These are phyloP conservation scores for Sugiyamaella floridensis DNA, from an alignment of 805 yeast genomes.

Conservation along the genomic window DNA sequence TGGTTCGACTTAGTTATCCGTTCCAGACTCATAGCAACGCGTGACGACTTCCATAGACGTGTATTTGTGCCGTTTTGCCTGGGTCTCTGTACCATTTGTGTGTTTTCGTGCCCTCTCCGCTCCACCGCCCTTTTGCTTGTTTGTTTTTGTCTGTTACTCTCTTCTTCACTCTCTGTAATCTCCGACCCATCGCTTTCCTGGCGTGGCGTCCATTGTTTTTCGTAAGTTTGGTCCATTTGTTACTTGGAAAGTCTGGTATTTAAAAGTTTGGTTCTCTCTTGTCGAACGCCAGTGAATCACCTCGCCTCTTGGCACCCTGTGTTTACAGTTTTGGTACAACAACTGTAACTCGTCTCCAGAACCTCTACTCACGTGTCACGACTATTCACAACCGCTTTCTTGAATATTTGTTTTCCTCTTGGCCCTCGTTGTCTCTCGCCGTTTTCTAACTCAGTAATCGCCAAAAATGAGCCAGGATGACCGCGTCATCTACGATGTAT, in stretches of 20 bases:
- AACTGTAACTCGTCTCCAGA: too few relatives aligned
- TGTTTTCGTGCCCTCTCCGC: neutral
- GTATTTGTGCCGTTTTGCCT: neutral
- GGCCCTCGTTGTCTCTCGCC: too few relatives aligned
- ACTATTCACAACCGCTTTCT: too few relatives aligned
- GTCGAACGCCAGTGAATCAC: too few relatives aligned
- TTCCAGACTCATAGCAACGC: neutral
- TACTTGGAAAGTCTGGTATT: too few relatives aligned
- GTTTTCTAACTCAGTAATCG: neutral
- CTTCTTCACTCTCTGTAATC: neutral
- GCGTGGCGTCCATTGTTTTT: neutral
- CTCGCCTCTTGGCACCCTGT: too few relatives aligned
- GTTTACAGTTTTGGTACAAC: too few relatives aligned
- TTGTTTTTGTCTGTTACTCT: too few relatives aligned
- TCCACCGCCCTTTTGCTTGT: neutral
- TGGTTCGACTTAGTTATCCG: neutral
- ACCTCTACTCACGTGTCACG: too few relatives aligned
- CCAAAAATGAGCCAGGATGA: slow-evolving; percentile 23
- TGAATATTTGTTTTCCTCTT: too few relatives aligned
- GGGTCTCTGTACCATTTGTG: neutral
- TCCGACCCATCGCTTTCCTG: neutral
- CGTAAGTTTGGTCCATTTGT: neutral
- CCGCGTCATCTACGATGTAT: slow-evolving; percentile 56
- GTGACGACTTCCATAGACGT: neutral
- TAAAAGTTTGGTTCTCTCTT: too few relatives aligned